Evolutionary conservation across 805 yeast species (phyloP).

Genomic region (Metschnikowia rubicola): DNA sequence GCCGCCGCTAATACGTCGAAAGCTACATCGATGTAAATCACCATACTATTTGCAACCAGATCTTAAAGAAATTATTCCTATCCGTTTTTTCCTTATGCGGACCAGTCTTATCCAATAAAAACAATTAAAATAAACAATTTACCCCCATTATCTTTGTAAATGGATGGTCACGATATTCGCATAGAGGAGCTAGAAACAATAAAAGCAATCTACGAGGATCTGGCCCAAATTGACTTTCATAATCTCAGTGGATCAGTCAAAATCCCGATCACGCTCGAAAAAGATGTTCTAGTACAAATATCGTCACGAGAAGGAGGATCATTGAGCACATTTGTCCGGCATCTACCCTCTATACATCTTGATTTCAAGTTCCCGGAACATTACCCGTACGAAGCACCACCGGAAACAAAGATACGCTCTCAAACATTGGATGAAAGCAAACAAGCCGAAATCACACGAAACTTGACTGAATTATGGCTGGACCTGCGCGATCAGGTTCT

Average conservation of each 20-base stretch:
- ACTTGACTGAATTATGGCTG: conserved; percentile 32
- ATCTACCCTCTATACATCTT: conserved; percentile 32
- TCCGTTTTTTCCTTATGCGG: no score
- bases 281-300: conserved; percentile 14
- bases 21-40: no score
- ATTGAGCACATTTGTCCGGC: conserved; percentile 10
- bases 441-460: conserved; percentile 11
- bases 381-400: conserved; percentile 34
- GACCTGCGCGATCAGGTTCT: conserved; percentile 36
- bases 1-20: no score
- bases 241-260: conserved; percentile 21
- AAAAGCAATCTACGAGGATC: conserved; percentile 41
- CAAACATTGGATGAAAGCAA: conserved; percentile 27
- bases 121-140: no score
- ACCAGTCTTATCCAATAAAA: no score
- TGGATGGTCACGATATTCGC: conserved; percentile 17
- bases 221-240: conserved; percentile 8
- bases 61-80: no score
- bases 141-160: not conserved
- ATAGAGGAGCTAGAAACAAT: conserved; percentile 41
- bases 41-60: no score
- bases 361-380: conserved; percentile 27
- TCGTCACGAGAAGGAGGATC: not conserved
- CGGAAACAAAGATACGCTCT: conserved; percentile 24
- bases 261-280: conserved; percentile 25